A percentile compares a stretch with the other conserved stretches of the same genome.
phyloP scores from a whole-genome alignment of 257 asterid species.

The Capsicum rhomboideum region DNA sequence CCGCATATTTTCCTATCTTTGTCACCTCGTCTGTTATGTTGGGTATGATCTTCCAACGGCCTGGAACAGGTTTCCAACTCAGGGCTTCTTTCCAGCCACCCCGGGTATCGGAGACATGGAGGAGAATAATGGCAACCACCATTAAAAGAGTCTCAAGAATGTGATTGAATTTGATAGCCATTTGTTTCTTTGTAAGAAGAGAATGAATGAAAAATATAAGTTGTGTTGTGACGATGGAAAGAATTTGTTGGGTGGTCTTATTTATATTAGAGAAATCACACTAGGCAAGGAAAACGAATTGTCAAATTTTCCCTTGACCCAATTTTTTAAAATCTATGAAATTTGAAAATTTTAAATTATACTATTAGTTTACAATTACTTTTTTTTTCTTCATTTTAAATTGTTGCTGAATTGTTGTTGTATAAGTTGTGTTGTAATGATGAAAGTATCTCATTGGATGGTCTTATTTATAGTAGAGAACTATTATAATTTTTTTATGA shows the following conservation, averaged over 20 bases:
- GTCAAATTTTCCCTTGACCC: neutral
- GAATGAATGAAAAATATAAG: neutral
- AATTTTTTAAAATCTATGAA: too few relatives aligned
- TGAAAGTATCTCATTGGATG: neutral
- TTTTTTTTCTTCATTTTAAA: too few relatives aligned
- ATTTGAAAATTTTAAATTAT: too few relatives aligned
- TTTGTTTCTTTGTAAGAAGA: neutral
- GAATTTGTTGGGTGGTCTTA: neutral
- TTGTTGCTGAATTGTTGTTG: too few relatives aligned
- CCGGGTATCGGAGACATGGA: neutral
- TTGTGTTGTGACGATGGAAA: neutral
- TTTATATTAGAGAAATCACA: neutral
- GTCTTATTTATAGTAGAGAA: neutral
- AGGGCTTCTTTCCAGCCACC: neutral
- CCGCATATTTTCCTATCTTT: slow-evolving; percentile 20
- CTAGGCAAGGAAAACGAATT: neutral
- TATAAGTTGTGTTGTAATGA: neutral
- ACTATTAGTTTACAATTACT: too few relatives aligned
- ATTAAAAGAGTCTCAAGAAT: neutral
- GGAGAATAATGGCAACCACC: neutral
- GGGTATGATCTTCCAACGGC: slow-evolving; percentile 14
- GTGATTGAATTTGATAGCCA: slow-evolving; percentile 5
- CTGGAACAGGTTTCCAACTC: neutral
- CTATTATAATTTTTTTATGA: neutral
- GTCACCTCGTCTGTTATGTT: slow-evolving; percentile 4